phyloP scores from a whole-genome alignment of 208 protist species.

The Acanthamoeba lenticulata region DNA sequence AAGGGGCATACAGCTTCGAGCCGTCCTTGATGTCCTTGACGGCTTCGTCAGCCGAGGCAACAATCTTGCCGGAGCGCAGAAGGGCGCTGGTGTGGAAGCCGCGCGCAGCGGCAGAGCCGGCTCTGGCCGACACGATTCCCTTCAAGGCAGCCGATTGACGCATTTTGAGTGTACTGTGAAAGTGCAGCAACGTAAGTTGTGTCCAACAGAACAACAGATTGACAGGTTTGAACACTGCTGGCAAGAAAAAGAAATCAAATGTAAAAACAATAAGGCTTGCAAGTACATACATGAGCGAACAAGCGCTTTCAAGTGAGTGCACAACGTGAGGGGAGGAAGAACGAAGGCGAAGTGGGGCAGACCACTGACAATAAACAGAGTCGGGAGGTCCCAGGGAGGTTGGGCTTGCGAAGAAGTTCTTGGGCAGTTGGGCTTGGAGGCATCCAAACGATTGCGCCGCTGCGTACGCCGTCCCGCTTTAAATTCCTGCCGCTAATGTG shows the following conservation, averaged over 20 bases:
- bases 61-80: neutral
- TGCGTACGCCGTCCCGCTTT: no score
- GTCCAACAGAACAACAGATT: no score
- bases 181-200: neutral
- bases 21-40: slow-evolving; percentile 45
- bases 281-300: no score
- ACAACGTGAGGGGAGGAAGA: no score
- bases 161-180: neutral
- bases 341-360: neutral
- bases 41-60: slow-evolving; percentile 45
- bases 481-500: no score
- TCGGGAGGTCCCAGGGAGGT: neutral
- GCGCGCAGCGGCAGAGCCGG: no score
- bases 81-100: neutral
- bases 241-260: no score
- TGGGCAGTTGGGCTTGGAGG: neutral
- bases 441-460: neutral
- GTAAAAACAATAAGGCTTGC: no score
- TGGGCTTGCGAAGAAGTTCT: neutral
- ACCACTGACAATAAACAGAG: neutral
- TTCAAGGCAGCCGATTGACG: neutral
- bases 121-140: neutral
- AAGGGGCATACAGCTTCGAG: slow-evolving; percentile 19
- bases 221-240: no score
- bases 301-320: no score